These are phyloP conservation scores for Cyphellophora attinorum DNA, from an alignment of 2,329 filamentous ascomycete genomes.

Conservation along the genomic window DNA sequence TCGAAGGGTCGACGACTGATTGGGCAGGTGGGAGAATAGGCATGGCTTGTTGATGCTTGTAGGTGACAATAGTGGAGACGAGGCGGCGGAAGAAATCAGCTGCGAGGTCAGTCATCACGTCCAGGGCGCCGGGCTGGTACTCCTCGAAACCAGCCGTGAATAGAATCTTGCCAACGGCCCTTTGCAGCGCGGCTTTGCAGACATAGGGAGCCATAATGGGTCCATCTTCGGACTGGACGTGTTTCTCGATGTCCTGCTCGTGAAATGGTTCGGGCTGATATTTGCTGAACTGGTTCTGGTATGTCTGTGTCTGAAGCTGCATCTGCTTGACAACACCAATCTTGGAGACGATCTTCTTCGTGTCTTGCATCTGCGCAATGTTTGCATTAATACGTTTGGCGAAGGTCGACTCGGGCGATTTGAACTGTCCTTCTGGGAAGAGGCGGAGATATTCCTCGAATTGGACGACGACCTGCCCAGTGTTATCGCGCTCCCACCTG, in stretches of 20 bases:
- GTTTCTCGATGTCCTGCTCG: conserved; percentile 77
- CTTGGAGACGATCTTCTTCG: conserved; percentile 88
- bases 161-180: conserved; percentile 87
- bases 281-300: conserved; percentile 96
- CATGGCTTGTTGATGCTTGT: conserved; percentile 73
- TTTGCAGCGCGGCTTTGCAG: conserved; percentile 74
- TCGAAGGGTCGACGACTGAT: conserved; percentile 12
- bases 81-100: conserved; percentile 84
- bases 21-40: conserved; percentile 32
- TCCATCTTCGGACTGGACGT: conserved; percentile 80
- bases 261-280: conserved; percentile 83
- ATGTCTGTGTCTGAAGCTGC: conserved; percentile 96
- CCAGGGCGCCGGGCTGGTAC: conserved; percentile 86
- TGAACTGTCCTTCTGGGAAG: conserved; percentile 65
- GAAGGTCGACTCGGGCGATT: conserved; percentile 62
- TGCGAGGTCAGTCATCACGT: conserved; percentile 80
- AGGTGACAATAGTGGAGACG: conserved; percentile 67
- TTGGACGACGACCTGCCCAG: conserved; percentile 81
- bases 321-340: conserved; percentile 98
- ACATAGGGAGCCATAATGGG: conserved; percentile 77
- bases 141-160: conserved; percentile 97
- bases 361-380: conserved; percentile 92
- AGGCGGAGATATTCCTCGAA: conserved; percentile 75
- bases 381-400: conserved; percentile 79
- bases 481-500: conserved; percentile 79